Percentiles rank a stretch among this genome's conserved stretches.
phyloP scores from a whole-genome alignment of 2,329 filamentous ascomycete genomes.

The Fusarium burgessii region DNA sequence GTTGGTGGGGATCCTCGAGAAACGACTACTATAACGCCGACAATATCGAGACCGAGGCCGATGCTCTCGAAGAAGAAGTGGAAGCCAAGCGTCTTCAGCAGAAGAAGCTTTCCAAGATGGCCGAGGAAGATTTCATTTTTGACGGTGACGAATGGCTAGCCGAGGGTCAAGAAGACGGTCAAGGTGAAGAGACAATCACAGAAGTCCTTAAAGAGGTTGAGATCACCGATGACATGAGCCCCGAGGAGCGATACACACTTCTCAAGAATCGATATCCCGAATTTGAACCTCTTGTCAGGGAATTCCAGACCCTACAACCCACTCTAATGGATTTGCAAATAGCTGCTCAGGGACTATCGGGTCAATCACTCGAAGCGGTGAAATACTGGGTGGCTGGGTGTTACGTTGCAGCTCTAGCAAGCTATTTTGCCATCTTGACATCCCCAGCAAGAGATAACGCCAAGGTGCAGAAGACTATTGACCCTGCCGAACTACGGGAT shows the following conservation, averaged over 20 bases:
- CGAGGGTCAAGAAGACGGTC: conserved; percentile 62
- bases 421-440: conserved; percentile 95
- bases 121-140: conserved; percentile 92
- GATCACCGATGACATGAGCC: conserved; percentile 81
- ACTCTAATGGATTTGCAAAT: conserved; percentile 69
- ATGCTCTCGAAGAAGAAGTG: conserved; percentile 88
- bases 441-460: conserved; percentile 75
- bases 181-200: conserved; percentile 74
- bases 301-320: conserved; percentile 80
- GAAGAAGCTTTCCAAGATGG: conserved; percentile 90
- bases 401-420: conserved; percentile 86
- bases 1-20: conserved; percentile 88
- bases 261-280: conserved; percentile 89
- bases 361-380: conserved; percentile 69
- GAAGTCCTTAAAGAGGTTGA: conserved; percentile 88
- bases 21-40: conserved; percentile 96
- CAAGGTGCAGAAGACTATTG: conserved; percentile 68
- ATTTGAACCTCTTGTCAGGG: conserved; percentile 85
- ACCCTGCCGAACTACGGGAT: conserved; percentile 84
- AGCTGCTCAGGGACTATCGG: conserved; percentile 64
- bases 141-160: conserved; percentile 89
- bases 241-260: conserved; percentile 80
- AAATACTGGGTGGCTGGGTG: conserved; percentile 86
- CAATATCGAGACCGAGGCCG: conserved; percentile 70
- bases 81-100: conserved; percentile 90